phyloP scores from a whole-genome alignment of 1,284 basidiomycete species.

The Cutaneotrichosporon arboriforme region DNA sequence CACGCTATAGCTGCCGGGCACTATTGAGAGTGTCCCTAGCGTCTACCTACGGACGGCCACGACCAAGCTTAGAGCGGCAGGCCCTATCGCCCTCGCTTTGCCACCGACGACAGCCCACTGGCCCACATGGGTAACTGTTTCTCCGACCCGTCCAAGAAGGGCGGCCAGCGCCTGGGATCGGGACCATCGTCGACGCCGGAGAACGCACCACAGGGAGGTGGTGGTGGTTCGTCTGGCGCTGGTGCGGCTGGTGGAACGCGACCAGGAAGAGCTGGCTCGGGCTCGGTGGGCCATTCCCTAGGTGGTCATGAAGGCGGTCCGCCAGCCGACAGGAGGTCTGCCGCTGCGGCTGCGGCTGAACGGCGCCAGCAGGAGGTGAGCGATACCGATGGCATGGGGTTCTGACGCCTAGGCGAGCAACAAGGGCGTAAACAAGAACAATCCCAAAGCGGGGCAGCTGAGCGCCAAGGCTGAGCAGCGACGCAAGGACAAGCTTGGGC shows the following conservation, averaged over 20 bases:
- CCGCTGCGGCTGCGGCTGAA: conserved; percentile 42
- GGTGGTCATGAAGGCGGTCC: conserved; percentile 9
- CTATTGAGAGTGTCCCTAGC: too few species aligned
- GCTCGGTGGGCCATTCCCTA: conserved; percentile 22
- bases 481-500: not conserved
- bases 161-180: conserved; percentile 39
- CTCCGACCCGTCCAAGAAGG: conserved; percentile 40
- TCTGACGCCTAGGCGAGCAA: conserved; percentile 30
- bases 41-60: too few species aligned
- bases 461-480: conserved; percentile 37
- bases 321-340: conserved; percentile 30
- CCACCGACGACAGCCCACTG: not conserved
- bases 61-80: too few species aligned
- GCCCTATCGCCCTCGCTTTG: not conserved
- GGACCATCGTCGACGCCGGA: conserved; percentile 13
- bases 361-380: conserved; percentile 43
- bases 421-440: conserved; percentile 40
- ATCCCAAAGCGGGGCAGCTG: conserved; percentile 43
- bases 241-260: not conserved
- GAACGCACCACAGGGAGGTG: not conserved
- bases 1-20: too few species aligned
- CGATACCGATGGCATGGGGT: conserved; percentile 3
- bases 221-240: not conserved
- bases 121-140: conserved; percentile 48
- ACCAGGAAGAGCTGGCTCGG: not conserved